phyloP scores from a whole-genome alignment of 2,329 filamentous ascomycete species.

The Ceratocystis harringtonii region DNA sequence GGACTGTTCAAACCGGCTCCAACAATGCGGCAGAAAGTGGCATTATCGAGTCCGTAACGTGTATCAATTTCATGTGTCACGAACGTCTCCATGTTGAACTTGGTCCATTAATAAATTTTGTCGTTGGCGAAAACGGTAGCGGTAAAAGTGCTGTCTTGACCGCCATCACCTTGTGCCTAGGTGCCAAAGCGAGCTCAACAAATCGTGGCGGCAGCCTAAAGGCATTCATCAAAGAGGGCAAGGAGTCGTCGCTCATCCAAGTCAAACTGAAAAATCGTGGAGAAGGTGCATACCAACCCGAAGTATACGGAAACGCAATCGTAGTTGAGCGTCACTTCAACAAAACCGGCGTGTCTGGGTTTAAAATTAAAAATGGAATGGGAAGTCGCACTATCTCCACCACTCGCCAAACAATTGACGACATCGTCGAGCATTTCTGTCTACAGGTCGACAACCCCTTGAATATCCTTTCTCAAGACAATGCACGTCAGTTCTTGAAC shows the following conservation, averaged over 20 bases:
- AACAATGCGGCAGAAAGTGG: slow-evolving; percentile 70
- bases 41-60: slow-evolving; percentile 75
- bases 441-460: slow-evolving; percentile 94
- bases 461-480: slow-evolving; percentile 89
- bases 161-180: slow-evolving; percentile 83
- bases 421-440: slow-evolving; percentile 84
- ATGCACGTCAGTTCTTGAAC: slow-evolving; percentile 84
- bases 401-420: slow-evolving; percentile 75
- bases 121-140: slow-evolving; percentile 93
- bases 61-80: slow-evolving; percentile 96
- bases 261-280: slow-evolving; percentile 89
- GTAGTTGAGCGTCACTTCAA: slow-evolving; percentile 84
- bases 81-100: slow-evolving; percentile 63
- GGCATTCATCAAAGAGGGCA: slow-evolving; percentile 78
- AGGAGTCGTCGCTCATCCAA: slow-evolving; percentile 57
- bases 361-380: slow-evolving; percentile 63
- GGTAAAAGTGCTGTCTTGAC: slow-evolving; percentile 94
- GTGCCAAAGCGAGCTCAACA: slow-evolving; percentile 81
- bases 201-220: slow-evolving; percentile 85
- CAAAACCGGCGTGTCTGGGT: slow-evolving; percentile 57
- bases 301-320: slow-evolving; percentile 72
- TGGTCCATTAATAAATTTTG: slow-evolving; percentile 95
- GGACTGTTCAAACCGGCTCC: slow-evolving; percentile 31
- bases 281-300: slow-evolving; percentile 65
- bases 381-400: slow-evolving; percentile 58